Percentiles rank a stretch among this genome's conserved stretches.
Evolutionary conservation across 2,329 filamentous ascomycete genomes (phyloP).

Genomic region (Aspergillus pseudoviridinutans): DNA sequence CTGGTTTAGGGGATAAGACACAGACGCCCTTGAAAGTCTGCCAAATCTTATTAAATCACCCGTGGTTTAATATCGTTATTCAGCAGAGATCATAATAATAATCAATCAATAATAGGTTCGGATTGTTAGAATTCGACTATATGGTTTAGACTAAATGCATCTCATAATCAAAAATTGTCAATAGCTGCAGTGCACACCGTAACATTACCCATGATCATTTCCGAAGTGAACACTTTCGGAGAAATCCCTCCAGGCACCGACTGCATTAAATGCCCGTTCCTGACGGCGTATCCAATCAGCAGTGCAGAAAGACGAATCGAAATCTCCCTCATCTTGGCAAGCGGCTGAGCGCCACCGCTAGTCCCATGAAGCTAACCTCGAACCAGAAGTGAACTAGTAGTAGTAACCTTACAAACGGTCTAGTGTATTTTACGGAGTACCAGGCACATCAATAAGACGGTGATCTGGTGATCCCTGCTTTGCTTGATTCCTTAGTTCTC

Average conservation of each 20-base stretch:
- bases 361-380: slow-evolving; percentile 5
- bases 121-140: background rate
- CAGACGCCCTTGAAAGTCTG: background rate
- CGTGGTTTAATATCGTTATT: background rate
- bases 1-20: slow-evolving; percentile 3
- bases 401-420: background rate
- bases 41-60: background rate
- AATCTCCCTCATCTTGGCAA: slow-evolving; percentile 22
- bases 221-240: slow-evolving; percentile 9
- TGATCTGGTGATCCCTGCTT: background rate
- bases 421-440: slow-evolving; percentile 15
- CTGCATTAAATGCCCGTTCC: slow-evolving; percentile 15
- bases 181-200: background rate
- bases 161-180: background rate
- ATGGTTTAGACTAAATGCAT: background rate
- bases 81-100: slow-evolving; percentile 9
- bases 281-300: slow-evolving; percentile 18
- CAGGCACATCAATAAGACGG: background rate
- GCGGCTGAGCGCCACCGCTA: slow-evolving; percentile 15
- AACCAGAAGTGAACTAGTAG: slow-evolving; percentile 3
- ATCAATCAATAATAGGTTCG: slow-evolving; percentile 1
- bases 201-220: slow-evolving; percentile 3
- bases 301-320: slow-evolving; percentile 7
- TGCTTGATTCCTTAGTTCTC: background rate
- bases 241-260: slow-evolving; percentile 15